Conservation (phyloP, 495 filamentous ascomycete species). For the Podospora tetraspora region DNA sequence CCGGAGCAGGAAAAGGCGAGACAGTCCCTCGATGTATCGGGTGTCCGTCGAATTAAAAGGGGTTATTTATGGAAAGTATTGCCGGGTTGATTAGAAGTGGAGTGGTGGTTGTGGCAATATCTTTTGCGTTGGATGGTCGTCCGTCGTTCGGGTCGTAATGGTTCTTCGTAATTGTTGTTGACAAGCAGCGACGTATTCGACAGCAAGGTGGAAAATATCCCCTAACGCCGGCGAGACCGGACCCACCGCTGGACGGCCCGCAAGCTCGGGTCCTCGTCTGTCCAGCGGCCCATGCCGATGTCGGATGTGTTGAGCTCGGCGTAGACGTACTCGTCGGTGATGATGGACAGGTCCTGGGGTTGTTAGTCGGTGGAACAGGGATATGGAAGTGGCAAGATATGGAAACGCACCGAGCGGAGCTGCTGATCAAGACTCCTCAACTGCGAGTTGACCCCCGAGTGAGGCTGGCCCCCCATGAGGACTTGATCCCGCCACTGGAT, state of each 20-base stretch:
- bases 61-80: background rate
- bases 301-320: conserved; percentile 61
- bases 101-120: background rate
- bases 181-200: background rate
- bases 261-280: conserved; percentile 61
- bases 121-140: too few species aligned
- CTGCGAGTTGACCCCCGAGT: conserved; percentile 50
- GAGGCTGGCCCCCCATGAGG: conserved; percentile 59
- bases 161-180: background rate
- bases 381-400: background rate
- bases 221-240: conserved; percentile 33
- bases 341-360: conserved; percentile 56
- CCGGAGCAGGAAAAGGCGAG: background rate
- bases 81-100: background rate
- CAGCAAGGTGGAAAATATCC: background rate
- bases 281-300: conserved; percentile 64
- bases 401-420: conserved; percentile 53
- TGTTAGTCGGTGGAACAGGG: background rate
- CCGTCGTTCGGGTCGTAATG: background rate
- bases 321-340: conserved; percentile 64
- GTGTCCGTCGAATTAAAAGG: background rate
- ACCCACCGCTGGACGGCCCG: conserved; percentile 49
- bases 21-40: background rate
- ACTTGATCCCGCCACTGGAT: conserved; percentile 63
- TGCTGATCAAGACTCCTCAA: conserved; percentile 55